Evolutionary conservation across 148 eudicot genomes (phyloP).

Genomic region (Diospyros kaki): DNA sequence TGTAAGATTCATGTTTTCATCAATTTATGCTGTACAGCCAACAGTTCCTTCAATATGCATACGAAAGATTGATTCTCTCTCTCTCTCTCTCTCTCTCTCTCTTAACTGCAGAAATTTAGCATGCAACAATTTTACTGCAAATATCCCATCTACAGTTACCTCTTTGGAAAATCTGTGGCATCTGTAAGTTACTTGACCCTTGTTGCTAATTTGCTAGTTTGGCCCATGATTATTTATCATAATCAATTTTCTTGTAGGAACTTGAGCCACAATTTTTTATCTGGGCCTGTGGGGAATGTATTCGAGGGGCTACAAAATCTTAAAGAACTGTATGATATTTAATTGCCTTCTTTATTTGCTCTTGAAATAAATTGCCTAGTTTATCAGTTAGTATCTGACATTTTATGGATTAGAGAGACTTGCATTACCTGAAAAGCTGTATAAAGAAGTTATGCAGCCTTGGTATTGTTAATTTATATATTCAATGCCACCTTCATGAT

Average conservation of each 20-base stretch:
- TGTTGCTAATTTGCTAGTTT: constrained; percentile 4
- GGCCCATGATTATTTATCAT: constrained; percentile 8
- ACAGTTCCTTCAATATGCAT: not conserved
- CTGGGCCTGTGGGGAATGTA: constrained; percentile 71
- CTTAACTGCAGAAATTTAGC: constrained; percentile 62
- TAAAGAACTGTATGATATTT: constrained; percentile 59
- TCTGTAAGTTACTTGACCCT: constrained; percentile 51
- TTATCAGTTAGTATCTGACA: no score
- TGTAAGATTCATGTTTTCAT: constrained; percentile 43
- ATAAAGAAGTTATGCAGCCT: no score
- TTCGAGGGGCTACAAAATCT: constrained; percentile 59
- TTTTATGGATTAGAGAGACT: no score
- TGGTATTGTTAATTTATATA: no score
- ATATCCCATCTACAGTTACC: constrained; percentile 62
- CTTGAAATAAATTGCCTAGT: not conserved
- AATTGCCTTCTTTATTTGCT: not conserved
- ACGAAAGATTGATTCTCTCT: not conserved
- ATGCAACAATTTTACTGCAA: constrained; percentile 51
- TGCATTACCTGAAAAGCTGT: no score
- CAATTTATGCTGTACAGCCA: not conserved
- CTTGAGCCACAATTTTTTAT: constrained; percentile 69
- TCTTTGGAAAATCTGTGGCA: constrained; percentile 57
- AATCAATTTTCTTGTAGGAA: constrained; percentile 51
- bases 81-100: not conserved
- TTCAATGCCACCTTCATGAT: no score